Evolutionary conservation across 2,329 filamentous ascomycete species (phyloP).

Genomic region (Pezicula neosporulosa): DNA sequence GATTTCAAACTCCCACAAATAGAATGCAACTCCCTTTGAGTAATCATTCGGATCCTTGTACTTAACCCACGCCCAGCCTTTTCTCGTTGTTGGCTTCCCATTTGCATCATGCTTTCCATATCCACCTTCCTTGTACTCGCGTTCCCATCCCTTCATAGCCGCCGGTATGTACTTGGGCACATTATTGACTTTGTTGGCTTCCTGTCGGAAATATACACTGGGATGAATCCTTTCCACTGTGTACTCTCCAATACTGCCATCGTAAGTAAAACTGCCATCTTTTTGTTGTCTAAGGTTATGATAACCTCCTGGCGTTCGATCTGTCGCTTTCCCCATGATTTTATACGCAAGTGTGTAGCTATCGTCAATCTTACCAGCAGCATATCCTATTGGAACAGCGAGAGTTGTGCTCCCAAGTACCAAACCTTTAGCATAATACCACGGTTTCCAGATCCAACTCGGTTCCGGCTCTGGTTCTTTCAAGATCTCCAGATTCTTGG

Average conservation of each 20-base stretch:
- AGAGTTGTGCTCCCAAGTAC: not conserved
- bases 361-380: conserved; percentile 4
- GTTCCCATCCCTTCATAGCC: not conserved
- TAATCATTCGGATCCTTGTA: not conserved
- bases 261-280: too few species aligned
- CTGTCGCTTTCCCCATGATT: conserved; percentile 3
- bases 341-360: conserved; percentile 2
- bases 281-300: not conserved
- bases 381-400: conserved; percentile 2
- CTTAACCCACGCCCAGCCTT: conserved; percentile 2
- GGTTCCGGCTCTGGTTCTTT: not conserved
- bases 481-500: not conserved
- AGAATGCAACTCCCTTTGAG: not conserved
- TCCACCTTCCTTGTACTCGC: not conserved
- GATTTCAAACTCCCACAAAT: not conserved
- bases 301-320: conserved; percentile 2
- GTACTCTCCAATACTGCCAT: not conserved
- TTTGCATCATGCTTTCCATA: not conserved
- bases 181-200: not conserved
- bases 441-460: not conserved
- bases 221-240: not conserved
- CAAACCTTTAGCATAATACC: not conserved
- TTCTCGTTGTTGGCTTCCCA: not conserved
- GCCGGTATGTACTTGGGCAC: not conserved
- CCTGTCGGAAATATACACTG: not conserved